These are phyloP conservation scores for Clarireedia hainanense DNA, from an alignment of 2,329 filamentous ascomycete species.

Conservation along the genomic window DNA sequence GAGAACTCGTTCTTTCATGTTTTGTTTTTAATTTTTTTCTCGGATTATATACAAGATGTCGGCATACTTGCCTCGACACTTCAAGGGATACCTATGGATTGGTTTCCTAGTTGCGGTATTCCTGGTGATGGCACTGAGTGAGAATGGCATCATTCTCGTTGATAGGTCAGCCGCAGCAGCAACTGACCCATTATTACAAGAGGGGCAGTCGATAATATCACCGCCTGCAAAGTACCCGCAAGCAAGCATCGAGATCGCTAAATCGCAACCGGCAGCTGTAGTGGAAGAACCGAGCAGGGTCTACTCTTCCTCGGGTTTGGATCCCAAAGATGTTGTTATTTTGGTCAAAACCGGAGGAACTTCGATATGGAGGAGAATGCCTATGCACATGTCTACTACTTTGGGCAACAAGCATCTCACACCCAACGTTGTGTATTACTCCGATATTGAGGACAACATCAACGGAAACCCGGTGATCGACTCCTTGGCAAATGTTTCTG, in stretches of 20 bases:
- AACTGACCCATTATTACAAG: background rate
- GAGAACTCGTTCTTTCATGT: no score
- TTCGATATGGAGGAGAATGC: conserved; percentile 14
- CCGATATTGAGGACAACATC: conserved; percentile 11
- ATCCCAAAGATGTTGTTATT: conserved; percentile 13
- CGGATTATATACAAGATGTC: background rate
- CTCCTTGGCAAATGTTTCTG: conserved; percentile 12
- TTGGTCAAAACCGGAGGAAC: conserved; percentile 15
- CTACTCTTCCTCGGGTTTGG: background rate
- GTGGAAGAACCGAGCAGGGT: background rate
- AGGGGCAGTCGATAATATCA: background rate
- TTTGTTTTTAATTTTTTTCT: no score
- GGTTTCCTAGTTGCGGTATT: conserved; percentile 11
- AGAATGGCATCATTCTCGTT: conserved; percentile 7
- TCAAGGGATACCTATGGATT: conserved; percentile 16
- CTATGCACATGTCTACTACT: conserved; percentile 14
- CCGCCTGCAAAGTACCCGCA: background rate
- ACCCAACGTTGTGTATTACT: conserved; percentile 12
- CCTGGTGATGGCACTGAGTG: conserved; percentile 14
- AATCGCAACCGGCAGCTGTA: background rate
- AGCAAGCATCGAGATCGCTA: background rate
- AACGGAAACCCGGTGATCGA: conserved; percentile 11
- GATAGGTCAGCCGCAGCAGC: background rate
- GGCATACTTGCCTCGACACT: conserved; percentile 9
- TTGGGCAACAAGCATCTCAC: conserved; percentile 7